Conservation (phyloP, 2,329 filamentous ascomycete species). For the Colletotrichum simmondsii region DNA sequence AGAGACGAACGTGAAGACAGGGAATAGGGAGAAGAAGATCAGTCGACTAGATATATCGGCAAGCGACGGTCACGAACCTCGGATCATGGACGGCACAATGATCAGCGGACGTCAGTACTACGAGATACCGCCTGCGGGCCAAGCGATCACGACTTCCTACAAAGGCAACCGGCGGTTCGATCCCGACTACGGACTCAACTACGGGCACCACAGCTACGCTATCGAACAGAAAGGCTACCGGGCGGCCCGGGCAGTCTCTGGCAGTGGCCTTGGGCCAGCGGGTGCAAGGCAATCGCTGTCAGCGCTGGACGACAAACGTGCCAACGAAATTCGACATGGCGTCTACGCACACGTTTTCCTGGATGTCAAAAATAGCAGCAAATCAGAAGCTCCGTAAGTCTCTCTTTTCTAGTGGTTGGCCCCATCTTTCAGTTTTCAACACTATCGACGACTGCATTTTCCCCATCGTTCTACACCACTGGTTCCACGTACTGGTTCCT, state of each 20-base stretch:
- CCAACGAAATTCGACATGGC: conserved; percentile 33
- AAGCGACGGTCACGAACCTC: background rate
- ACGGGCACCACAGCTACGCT: conserved; percentile 18
- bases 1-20: background rate
- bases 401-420: conserved; percentile 1
- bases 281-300: conserved; percentile 34
- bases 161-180: conserved; percentile 24
- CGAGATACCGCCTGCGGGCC: conserved; percentile 17
- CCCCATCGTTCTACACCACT: background rate
- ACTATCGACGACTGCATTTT: background rate
- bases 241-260: conserved; percentile 6
- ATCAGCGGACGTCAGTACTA: conserved; percentile 30
- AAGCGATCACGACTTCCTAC: conserved; percentile 5
- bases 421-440: background rate
- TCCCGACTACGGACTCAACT: conserved; percentile 16
- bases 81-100: background rate
- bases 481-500: background rate
- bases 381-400: conserved; percentile 40
- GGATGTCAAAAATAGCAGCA: conserved; percentile 36
- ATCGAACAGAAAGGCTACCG: background rate
- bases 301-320: conserved; percentile 35
- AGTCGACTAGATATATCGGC: background rate
- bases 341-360: conserved; percentile 33
- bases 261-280: background rate
- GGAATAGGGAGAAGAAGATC: background rate